These are phyloP conservation scores for Backusella parvicylindrica DNA, from an alignment of 192 early-diverging fungal species.

Conservation along the genomic window DNA sequence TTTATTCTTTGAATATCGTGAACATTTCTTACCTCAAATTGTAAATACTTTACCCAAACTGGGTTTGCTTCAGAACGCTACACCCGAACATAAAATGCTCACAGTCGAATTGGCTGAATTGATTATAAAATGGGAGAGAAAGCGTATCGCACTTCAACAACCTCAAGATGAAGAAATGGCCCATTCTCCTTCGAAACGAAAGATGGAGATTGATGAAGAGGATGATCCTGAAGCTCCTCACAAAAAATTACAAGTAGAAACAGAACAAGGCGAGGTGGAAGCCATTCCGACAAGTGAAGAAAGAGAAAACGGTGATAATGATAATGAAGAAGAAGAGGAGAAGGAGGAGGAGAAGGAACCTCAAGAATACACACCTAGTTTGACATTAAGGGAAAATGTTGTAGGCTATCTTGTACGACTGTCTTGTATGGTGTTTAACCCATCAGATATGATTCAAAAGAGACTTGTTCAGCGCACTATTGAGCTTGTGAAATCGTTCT, in stretches of 20 bases:
- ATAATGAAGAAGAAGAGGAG: no score
- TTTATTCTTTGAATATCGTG: constrained; percentile 85
- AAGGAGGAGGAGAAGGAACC: no score
- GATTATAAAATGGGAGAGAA: constrained; percentile 88
- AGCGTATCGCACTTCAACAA: constrained; percentile 39
- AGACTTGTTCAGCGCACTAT: constrained; percentile 54
- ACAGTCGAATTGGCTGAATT: constrained; percentile 90
- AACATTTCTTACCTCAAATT: constrained; percentile 90
- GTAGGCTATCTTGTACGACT: constrained; percentile 62
- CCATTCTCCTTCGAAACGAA: constrained; percentile 9
- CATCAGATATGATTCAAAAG: constrained; percentile 36
- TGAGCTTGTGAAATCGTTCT: constrained; percentile 57
- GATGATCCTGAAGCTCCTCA: not conserved
- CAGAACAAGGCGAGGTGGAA: constrained; percentile 23
- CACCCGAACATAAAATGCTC: constrained; percentile 78
- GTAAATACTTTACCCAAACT: constrained; percentile 83
- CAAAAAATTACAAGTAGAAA: constrained; percentile 32
- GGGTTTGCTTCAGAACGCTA: constrained; percentile 80
- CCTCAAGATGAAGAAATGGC: not conserved
- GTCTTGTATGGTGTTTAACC: constrained; percentile 55
- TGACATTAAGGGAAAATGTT: constrained; percentile 51
- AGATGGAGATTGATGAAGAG: constrained; percentile 3
- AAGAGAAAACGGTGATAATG: no score
- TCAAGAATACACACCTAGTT: constrained; percentile 45
- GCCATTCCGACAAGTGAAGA: not conserved